A percentile compares a stretch with the other conserved stretches of the same genome.
These are phyloP conservation scores for Agrostemma githago DNA, from an alignment of 148 eudicot genomes.

Conservation along the genomic window DNA sequence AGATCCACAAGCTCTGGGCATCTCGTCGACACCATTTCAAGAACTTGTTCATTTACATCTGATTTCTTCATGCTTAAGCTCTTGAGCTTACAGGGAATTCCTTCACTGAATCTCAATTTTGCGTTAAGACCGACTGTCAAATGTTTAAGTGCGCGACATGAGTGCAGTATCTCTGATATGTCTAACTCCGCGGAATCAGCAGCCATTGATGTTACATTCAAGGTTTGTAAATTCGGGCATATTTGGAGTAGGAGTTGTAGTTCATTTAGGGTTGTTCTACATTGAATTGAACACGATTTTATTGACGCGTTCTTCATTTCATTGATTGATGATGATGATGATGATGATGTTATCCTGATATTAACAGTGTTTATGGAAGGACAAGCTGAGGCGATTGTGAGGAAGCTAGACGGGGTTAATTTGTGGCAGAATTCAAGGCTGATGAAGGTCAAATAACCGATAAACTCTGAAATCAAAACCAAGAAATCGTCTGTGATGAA, in stretches of 20 bases:
- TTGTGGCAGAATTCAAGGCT: neutral
- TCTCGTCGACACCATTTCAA: neutral
- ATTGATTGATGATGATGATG: neutral
- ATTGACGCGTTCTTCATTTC: neutral
- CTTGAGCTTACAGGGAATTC: neutral
- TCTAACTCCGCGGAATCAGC: neutral
- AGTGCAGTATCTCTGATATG: neutral
- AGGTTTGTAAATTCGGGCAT: neutral
- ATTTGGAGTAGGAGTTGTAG: neutral
- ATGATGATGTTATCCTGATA: neutral
- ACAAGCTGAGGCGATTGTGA: neutral
- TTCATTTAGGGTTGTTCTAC: neutral
- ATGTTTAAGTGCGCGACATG: neutral
- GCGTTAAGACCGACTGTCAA: neutral
- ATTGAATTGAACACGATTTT: neutral
- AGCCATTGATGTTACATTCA: neutral
- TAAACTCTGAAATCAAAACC: neutral
- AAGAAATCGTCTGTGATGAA: neutral
- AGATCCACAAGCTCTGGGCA: neutral
- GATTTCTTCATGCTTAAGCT: neutral
- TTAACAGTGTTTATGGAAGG: neutral
- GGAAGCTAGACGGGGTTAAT: neutral
- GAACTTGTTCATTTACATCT: neutral
- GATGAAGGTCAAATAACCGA: neutral
- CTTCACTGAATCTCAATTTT: neutral